These are phyloP conservation scores for Apiospora hydei DNA, from an alignment of 2,329 filamentous ascomycete genomes.

Conservation along the genomic window DNA sequence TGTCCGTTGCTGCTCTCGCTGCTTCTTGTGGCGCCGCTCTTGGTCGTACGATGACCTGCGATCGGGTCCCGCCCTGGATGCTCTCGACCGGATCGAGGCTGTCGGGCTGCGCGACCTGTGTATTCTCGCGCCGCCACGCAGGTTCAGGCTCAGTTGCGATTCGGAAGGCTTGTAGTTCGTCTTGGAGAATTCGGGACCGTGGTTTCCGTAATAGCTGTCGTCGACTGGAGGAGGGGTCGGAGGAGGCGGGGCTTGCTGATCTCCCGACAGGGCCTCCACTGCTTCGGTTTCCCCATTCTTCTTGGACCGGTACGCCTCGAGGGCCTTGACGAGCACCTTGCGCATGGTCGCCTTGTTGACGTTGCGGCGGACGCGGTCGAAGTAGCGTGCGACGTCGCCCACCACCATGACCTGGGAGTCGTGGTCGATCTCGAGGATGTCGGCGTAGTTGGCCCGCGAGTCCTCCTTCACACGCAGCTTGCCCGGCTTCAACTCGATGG, in stretches of 20 bases:
- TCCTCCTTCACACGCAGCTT: slow-evolving; percentile 45
- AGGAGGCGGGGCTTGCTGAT: neutral
- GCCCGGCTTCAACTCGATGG: slow-evolving; percentile 43
- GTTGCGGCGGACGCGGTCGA: slow-evolving; percentile 46
- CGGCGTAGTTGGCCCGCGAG: slow-evolving; percentile 47
- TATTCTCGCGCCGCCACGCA: neutral
- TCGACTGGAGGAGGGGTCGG: neutral
- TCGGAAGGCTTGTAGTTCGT: neutral
- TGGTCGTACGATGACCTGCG: neutral
- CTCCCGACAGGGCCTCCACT: neutral
- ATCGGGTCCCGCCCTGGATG: neutral
- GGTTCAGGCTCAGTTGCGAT: neutral
- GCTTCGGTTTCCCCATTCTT: slow-evolving; percentile 29
- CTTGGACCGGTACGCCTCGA: slow-evolving; percentile 43
- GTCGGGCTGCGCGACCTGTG: slow-evolving; percentile 6
- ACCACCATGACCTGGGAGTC: slow-evolving; percentile 46
- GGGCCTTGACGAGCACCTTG: slow-evolving; percentile 43
- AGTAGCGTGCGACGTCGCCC: slow-evolving; percentile 46
- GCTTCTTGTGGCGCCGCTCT: slow-evolving; percentile 8
- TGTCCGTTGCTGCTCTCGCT: neutral
- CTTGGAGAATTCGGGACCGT: neutral
- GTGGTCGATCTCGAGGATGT: slow-evolving; percentile 46
- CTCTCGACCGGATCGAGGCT: slow-evolving; percentile 8
- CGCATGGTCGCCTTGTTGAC: slow-evolving; percentile 49
- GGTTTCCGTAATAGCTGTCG: neutral